phyloP scores from a whole-genome alignment of 495 filamentous ascomycete genomes.

The Hypoxylon fuscum region DNA sequence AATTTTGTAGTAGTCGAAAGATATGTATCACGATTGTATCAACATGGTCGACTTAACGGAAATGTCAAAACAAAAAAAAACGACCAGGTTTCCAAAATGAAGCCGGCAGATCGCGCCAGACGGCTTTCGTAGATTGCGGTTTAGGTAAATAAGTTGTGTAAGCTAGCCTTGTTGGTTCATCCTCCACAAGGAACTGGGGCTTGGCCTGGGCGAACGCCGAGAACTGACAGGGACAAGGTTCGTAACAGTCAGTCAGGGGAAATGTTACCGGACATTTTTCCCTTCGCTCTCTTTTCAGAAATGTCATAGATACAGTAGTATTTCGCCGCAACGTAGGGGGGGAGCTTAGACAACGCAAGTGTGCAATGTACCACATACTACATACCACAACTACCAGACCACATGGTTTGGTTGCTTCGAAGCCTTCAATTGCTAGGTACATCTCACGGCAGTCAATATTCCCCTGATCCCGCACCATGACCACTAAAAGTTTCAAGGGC shows the following conservation, averaged over 20 bases:
- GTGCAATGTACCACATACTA: conserved; percentile 19
- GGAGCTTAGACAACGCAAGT: conserved; percentile 8
- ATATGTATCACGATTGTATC: conserved; percentile 32
- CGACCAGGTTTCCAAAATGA: conserved; percentile 32
- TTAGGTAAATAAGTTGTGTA: conserved; percentile 23
- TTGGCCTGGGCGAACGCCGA: conserved; percentile 20
- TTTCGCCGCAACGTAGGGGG: conserved; percentile 37
- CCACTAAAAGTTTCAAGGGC: conserved; percentile 23
- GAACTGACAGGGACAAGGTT: conserved; percentile 36
- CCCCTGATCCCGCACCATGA: conserved; percentile 34
- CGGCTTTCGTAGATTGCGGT: conserved; percentile 9
- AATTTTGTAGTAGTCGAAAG: conserved; percentile 1
- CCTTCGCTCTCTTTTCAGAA: conserved; percentile 24
- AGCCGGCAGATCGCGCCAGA: conserved; percentile 39
- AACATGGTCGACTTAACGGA: conserved; percentile 31
- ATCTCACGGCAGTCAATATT: conserved; percentile 30
- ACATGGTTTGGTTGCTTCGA: conserved; percentile 49
- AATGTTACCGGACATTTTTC: conserved; percentile 41
- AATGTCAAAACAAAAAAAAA: background rate
- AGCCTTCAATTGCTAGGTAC: conserved; percentile 18
- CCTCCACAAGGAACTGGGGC: conserved; percentile 31
- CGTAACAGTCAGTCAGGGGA: conserved; percentile 41
- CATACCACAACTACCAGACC: conserved; percentile 37
- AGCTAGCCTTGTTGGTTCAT: conserved; percentile 25
- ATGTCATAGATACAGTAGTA: conserved; percentile 29